These are phyloP conservation scores for Lumnitzera racemosa DNA, from an alignment of 345 rosid genomes.

Conservation along the genomic window DNA sequence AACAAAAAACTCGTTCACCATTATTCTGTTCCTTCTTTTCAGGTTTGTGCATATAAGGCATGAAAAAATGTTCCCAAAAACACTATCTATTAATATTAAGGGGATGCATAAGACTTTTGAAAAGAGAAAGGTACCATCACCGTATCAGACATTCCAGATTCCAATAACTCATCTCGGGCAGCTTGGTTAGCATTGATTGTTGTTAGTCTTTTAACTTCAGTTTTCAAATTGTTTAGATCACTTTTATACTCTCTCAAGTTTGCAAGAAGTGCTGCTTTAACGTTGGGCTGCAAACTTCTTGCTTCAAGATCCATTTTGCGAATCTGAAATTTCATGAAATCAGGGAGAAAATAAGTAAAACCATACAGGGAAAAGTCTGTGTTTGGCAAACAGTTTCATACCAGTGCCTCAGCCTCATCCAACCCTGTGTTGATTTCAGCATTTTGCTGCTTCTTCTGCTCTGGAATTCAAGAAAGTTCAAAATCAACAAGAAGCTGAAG, in stretches of 20 bases:
- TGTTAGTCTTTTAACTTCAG: constrained; percentile 26
- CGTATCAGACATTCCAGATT: constrained; percentile 33
- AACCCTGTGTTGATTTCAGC: constrained; percentile 37
- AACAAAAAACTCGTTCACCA: too few relatives aligned
- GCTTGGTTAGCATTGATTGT: constrained; percentile 18
- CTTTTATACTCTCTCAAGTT: constrained; percentile 43
- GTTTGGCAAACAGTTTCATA: constrained; percentile 5
- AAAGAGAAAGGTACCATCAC: constrained; percentile 19
- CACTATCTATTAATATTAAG: background rate
- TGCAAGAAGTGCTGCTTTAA: constrained; percentile 35
- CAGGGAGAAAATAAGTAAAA: background rate
- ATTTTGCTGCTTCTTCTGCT: constrained; percentile 44
- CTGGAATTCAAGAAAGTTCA: constrained; percentile 18
- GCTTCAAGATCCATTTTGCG: constrained; percentile 61
- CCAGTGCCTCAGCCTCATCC: constrained; percentile 53
- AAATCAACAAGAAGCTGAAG: too few relatives aligned
- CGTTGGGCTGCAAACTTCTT: constrained; percentile 35
- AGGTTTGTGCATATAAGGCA: background rate
- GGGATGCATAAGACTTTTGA: background rate
- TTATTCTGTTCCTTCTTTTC: background rate
- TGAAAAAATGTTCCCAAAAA: background rate
- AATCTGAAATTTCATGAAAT: constrained; percentile 15
- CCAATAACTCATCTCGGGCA: constrained; percentile 35
- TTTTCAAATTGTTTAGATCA: constrained; percentile 40
- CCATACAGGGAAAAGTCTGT: background rate